Evolutionary conservation across 78 protist species (phyloP).

Genomic region (Mantamonas sphyraenae): DNA sequence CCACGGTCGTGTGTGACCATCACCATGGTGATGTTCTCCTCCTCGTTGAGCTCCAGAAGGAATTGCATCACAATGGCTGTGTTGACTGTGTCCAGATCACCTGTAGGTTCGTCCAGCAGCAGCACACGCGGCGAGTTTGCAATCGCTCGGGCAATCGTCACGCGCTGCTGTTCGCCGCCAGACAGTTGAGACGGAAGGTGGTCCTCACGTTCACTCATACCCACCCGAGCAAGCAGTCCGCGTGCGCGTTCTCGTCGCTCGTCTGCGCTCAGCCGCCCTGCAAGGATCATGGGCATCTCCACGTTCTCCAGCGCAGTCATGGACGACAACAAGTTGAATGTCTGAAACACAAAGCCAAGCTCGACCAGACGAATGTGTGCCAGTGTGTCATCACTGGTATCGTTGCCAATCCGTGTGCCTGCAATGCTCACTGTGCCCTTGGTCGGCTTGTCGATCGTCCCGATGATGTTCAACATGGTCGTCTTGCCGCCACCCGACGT

Average conservation of each 20-base stretch:
- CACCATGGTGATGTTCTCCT: conserved; percentile 73
- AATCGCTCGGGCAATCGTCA: conserved; percentile 87
- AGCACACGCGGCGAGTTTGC: conserved; percentile 80
- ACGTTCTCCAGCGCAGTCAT: conserved; percentile 89
- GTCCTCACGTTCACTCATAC: conserved; percentile 66
- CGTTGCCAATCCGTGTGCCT: neutral
- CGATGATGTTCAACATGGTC: conserved; percentile 82
- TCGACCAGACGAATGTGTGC: conserved; percentile 71
- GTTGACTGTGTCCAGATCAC: conserved; percentile 87
- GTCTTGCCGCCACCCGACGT: conserved; percentile 93
- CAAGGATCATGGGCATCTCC: conserved; percentile 84
- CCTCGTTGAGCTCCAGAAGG: conserved; percentile 61
- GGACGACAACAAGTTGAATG: conserved; percentile 86
- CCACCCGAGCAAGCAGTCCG: conserved; percentile 51
- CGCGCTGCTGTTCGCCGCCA: conserved; percentile 94
- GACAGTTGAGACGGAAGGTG: conserved; percentile 84
- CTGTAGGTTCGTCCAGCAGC: conserved; percentile 92
- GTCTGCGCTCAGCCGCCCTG: conserved; percentile 53
- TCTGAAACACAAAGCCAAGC: conserved; percentile 91
- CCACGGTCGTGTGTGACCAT: conserved; percentile 94
- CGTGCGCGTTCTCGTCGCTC: conserved; percentile 6
- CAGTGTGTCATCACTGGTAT: conserved; percentile 67
- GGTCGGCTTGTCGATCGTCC: conserved; percentile 90
- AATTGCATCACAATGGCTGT: conserved; percentile 76
- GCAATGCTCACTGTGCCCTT: conserved; percentile 60